phyloP scores from a whole-genome alignment of 441 rosid genomes.

The Pelargonium australe region DNA sequence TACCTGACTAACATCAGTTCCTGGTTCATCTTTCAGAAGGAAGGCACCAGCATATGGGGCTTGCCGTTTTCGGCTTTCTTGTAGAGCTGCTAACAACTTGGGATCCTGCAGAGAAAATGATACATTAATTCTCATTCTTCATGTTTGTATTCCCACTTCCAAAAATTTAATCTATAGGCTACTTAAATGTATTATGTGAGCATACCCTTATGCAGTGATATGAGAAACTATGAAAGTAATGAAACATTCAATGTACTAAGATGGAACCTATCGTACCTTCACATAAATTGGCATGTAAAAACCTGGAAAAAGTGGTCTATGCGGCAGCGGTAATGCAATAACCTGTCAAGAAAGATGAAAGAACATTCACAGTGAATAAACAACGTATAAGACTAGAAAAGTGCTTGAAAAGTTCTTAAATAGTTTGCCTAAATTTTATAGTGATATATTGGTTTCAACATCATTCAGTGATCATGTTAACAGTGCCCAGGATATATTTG shows the following conservation, averaged over 20 bases:
- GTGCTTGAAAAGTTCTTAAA: neutral
- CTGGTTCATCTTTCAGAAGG: constrained; percentile 84
- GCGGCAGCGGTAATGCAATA: constrained; percentile 79
- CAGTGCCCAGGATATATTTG: neutral
- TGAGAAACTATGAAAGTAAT: no score
- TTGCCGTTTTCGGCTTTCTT: constrained; percentile 81
- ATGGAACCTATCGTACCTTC: constrained; percentile 49
- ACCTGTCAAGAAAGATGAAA: constrained; percentile 42
- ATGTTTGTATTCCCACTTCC: no score
- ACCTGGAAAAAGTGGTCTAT: constrained; percentile 95
- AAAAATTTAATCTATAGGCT: no score
- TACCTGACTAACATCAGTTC: constrained; percentile 48
- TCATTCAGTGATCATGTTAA: neutral
- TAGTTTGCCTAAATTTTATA: neutral
- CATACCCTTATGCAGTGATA: neutral
- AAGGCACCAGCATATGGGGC: constrained; percentile 98
- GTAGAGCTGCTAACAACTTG: constrained; percentile 80
- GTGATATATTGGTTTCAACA: neutral
- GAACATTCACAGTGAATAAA: constrained; percentile 11
- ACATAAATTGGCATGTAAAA: constrained; percentile 97
- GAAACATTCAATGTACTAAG: neutral
- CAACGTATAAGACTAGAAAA: neutral
- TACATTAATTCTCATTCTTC: neutral
- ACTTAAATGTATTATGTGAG: no score
- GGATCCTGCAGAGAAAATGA: constrained; percentile 59